Conservation (phyloP, 2,329 filamentous ascomycete genomes). For the Chalaropsis ovoidea region DNA sequence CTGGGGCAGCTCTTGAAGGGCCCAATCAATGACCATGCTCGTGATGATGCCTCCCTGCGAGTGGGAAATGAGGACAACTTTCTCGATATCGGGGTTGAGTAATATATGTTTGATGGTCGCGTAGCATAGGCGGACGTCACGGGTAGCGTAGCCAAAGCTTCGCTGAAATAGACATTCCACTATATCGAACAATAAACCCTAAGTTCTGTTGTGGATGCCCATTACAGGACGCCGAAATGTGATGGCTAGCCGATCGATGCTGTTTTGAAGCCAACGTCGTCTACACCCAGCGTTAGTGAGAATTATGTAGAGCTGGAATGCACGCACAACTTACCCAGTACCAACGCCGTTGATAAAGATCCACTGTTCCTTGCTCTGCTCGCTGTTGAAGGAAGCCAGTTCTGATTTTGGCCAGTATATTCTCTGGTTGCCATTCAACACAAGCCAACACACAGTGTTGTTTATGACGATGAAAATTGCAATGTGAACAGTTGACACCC, state of each 20-base stretch:
- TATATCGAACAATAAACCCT: slow-evolving; percentile 64
- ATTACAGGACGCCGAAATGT: slow-evolving; percentile 62
- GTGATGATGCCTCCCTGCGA: slow-evolving; percentile 69
- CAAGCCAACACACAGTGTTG: slow-evolving; percentile 39
- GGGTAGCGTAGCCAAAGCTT: slow-evolving; percentile 61
- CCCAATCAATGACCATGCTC: slow-evolving; percentile 63
- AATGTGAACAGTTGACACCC: slow-evolving; percentile 36
- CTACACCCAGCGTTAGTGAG: slow-evolving; percentile 31
- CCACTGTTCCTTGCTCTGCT: slow-evolving; percentile 59
- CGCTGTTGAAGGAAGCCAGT: slow-evolving; percentile 40
- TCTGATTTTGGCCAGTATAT: slow-evolving; percentile 45
- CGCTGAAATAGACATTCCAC: slow-evolving; percentile 69
- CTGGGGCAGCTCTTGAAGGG: slow-evolving; percentile 60
- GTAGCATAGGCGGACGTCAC: slow-evolving; percentile 55
- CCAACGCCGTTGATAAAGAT: slow-evolving; percentile 69
- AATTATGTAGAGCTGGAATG: no score
- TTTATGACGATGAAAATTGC: slow-evolving; percentile 42
- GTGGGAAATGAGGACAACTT: slow-evolving; percentile 64
- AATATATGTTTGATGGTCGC: slow-evolving; percentile 52
- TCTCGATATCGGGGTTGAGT: slow-evolving; percentile 51
- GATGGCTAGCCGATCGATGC: slow-evolving; percentile 58
- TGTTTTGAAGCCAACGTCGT: slow-evolving; percentile 57
- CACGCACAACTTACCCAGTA: slow-evolving; percentile 40
- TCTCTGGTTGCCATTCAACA: slow-evolving; percentile 44
- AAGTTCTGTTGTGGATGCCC: slow-evolving; percentile 67